Conservation (phyloP, 768 basidiomycete genomes). For the Serendipita vermifera region DNA sequence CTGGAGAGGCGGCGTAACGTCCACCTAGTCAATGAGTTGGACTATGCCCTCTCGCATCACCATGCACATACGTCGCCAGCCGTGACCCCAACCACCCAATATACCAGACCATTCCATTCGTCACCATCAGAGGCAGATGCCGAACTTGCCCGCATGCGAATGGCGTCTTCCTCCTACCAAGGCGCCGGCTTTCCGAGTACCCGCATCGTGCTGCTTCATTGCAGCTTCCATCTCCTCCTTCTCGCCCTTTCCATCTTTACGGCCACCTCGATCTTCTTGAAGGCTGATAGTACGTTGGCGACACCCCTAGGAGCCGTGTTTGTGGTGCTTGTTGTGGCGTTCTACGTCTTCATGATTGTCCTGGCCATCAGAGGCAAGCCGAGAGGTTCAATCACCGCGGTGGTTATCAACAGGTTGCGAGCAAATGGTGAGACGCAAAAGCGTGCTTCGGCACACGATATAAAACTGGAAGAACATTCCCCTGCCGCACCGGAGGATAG, state of each 20-base stretch:
- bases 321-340: conserved; percentile 44
- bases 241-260: conserved; percentile 46
- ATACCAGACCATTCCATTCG: too few relatives aligned
- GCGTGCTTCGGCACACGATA: conserved; percentile 23
- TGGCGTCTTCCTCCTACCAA: neutral
- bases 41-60: conserved; percentile 46
- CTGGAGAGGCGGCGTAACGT: conserved; percentile 58
- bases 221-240: conserved; percentile 44
- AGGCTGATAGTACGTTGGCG: conserved; percentile 32
- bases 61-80: neutral
- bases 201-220: conserved; percentile 27
- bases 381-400: conserved; percentile 42
- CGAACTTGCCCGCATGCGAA: neutral
- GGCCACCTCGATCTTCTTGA: conserved; percentile 44
- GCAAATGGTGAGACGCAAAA: conserved; percentile 10
- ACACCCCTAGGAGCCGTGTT: conserved; percentile 37
- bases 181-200: neutral
- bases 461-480: conserved; percentile 17
- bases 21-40: conserved; percentile 58
- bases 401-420: conserved; percentile 24
- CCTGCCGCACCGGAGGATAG: neutral
- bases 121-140: neutral
- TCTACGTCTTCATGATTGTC: conserved; percentile 40
- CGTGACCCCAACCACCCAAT: neutral
- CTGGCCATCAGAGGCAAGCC: conserved; percentile 50